phyloP scores from a whole-genome alignment of 768 basidiomycete genomes.

The Lepiota brunneoincarnata region DNA sequence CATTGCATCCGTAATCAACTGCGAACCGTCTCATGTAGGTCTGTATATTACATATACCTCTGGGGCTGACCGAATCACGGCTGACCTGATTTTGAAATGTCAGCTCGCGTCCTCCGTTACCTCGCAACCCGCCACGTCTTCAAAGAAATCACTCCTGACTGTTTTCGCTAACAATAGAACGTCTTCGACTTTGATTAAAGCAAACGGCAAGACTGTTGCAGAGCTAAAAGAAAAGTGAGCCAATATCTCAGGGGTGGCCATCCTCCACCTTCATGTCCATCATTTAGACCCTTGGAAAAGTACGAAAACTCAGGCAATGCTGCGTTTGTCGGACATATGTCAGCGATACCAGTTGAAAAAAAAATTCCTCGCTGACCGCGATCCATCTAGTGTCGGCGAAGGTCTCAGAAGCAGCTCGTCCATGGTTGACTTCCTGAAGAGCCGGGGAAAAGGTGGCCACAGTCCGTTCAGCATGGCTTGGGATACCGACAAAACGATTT shows the following conservation, averaged over 20 bases:
- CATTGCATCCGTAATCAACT: conserved; percentile 26
- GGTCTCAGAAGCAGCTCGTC: conserved; percentile 27
- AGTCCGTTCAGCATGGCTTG: conserved; percentile 25
- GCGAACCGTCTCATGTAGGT: conserved; percentile 34
- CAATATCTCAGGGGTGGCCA: not conserved
- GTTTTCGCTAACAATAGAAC: conserved; percentile 37
- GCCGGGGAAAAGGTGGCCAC: conserved; percentile 24
- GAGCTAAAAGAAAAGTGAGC: conserved; percentile 27
- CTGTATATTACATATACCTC: conserved; percentile 3
- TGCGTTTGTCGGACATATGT: conserved; percentile 25
- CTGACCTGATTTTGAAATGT: not conserved
- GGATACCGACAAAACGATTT: conserved; percentile 20
- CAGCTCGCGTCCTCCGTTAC: conserved; percentile 35
- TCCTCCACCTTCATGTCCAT: conserved; percentile 11
- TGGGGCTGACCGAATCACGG: not conserved
- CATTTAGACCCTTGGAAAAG: too few species aligned
- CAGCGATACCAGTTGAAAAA: not conserved
- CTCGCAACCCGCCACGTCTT: conserved; percentile 38
- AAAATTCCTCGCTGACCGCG: not conserved
- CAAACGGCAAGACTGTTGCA: conserved; percentile 26
- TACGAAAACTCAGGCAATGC: conserved; percentile 16
- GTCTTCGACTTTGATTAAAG: conserved; percentile 26
- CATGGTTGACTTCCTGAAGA: conserved; percentile 28
- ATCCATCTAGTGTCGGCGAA: conserved; percentile 25
- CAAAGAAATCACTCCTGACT: conserved; percentile 30